Base-by-base conservation (phyloP, 2,329 filamentous ascomycete genomes). In the Monosporascus cannonballus region DNA sequence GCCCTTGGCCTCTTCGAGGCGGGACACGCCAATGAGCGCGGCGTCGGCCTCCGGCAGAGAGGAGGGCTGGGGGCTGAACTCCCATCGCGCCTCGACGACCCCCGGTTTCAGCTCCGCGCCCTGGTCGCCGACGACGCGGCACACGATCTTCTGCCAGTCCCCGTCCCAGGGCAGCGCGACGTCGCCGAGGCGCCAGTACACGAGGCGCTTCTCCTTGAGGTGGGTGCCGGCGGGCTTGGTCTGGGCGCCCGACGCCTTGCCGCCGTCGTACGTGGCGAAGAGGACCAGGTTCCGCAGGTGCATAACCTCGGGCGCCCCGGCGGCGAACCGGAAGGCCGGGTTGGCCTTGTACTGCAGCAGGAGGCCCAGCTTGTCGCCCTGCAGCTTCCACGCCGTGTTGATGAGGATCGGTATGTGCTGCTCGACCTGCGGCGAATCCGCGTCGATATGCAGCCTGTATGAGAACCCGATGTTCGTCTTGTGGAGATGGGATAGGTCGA, bases 301-400 rank as follows among this genome's bases (percentile, higher is more conserved):
- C 39, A 90, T 64, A 70, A 79, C 65, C 62, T 75, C 58, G 73
- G 69, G 2, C 73, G 71, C 22, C 58, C 65, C 2, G 65, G 57
- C 3, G 57, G 63, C 49, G 22, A 76, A 72, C 48, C 72, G 75
- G 58, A 67, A 90, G 1, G 77, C 73, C 0, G 90, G 88, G 69
- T 96, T 96, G 17, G 94, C 78, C 6, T 85, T 84, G 71, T 96
- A 97, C 64, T 87, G 84, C 38, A 97, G 75, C 51, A 96, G 82
- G 41, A 95, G 82, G 41, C 89, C 92, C n/a, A 93, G 82, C 71
- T 96, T 93, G 57, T 87, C 86, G 44, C 88, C 82, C 63, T 94
- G 86, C 2, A 89, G 77, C 66, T 93, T 95, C 91, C 92, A 96
- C 1, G 79, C 79, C 3, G 90, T 86, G 20, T 81, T 83, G 46